Evolutionary conservation across 495 filamentous ascomycete species (phyloP).

Genomic region (Penicillium waksmanii): DNA sequence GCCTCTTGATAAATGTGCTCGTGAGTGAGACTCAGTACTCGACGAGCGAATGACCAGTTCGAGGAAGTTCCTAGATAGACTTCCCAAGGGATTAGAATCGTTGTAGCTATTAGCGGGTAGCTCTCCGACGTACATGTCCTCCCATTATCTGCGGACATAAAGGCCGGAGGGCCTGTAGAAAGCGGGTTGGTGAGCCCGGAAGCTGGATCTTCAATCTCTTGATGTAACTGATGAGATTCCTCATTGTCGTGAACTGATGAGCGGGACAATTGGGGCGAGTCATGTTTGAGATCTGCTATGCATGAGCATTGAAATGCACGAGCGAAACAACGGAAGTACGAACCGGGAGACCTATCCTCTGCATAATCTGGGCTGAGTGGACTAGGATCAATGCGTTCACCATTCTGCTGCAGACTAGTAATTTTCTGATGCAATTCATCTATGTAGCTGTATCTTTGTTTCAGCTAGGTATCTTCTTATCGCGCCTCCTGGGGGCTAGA

Average conservation of each 20-base stretch:
- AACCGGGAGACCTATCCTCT: conserved; percentile 19
- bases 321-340: not conserved
- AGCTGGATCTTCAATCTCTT: conserved; percentile 26
- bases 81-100: conserved; percentile 13
- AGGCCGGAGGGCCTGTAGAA: conserved; percentile 40
- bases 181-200: conserved; percentile 42
- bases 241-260: conserved; percentile 14
- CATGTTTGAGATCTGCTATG: conserved; percentile 22
- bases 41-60: conserved; percentile 51
- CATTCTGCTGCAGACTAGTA: conserved; percentile 27
- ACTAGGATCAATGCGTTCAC: conserved; percentile 18
- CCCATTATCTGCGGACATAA: conserved; percentile 37
- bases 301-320: conserved; percentile 8
- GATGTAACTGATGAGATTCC: conserved; percentile 13
- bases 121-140: conserved; percentile 30
- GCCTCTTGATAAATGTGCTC: conserved; percentile 39
- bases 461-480: conserved; percentile 3
- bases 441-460: conserved; percentile 34
- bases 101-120: not conserved
- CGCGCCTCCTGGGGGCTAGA: not conserved
- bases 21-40: conserved; percentile 44
- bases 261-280: conserved; percentile 15
- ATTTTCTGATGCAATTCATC: conserved; percentile 41
- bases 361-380: conserved; percentile 22
- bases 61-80: conserved; percentile 51